phyloP scores from a whole-genome alignment of 2,329 filamentous ascomycete genomes.

The Colletotrichum sp. region DNA sequence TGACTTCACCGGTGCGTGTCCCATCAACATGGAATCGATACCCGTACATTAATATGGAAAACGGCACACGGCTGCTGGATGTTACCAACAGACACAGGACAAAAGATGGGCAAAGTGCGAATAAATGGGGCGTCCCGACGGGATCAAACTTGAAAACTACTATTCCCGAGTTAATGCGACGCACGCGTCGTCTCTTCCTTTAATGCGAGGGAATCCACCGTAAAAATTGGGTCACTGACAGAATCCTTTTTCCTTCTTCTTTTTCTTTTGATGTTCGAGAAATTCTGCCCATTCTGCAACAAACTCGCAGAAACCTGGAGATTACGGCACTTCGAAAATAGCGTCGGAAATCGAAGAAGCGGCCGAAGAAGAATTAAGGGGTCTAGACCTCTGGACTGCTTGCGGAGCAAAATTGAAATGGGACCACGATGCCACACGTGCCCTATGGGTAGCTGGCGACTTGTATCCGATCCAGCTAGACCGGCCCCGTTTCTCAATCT shows the following conservation, averaged over 20 bases:
- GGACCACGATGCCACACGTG: not conserved
- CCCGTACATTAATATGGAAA: slow-evolving; percentile 7
- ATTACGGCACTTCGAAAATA: not conserved
- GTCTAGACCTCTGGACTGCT: not conserved
- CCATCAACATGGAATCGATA: not conserved
- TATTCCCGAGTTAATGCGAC: not conserved
- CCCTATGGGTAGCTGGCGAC: not conserved
- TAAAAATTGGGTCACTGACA: not conserved
- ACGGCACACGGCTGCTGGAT: not conserved
- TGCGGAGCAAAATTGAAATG: slow-evolving; percentile 1
- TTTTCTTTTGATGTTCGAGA: not conserved
- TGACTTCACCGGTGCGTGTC: not conserved
- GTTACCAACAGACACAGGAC: not conserved
- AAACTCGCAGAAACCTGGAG: not conserved
- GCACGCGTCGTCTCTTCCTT: not conserved
- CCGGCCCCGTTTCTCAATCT: not conserved
- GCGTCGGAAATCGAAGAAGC: not conserved
- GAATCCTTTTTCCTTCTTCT: not conserved
- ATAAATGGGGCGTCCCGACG: not conserved
- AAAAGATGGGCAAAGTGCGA: not conserved
- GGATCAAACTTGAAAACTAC: not conserved
- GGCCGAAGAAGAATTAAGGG: not conserved
- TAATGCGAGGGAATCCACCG: not conserved
- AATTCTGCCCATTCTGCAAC: not conserved
- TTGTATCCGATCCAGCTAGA: not conserved